A percentile compares a stretch with the other conserved stretches of the same genome.
These are phyloP conservation scores for Dispira simplex DNA, from an alignment of 192 early-diverging fungal species.

Conservation along the genomic window DNA sequence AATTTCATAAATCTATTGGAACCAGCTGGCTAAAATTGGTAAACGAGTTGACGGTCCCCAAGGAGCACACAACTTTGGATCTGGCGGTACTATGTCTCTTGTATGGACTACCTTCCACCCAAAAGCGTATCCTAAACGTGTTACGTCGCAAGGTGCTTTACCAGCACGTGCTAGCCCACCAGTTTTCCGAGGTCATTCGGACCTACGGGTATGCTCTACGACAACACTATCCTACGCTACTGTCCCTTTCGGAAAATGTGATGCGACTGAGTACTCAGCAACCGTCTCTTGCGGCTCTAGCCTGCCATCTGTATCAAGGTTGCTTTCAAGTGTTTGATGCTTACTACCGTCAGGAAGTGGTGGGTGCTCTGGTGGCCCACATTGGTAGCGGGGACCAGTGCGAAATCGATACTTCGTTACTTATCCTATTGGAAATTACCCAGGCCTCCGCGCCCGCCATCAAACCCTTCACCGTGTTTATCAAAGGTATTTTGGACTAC, in stretches of 20 bases:
- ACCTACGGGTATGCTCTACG: slow-evolving; percentile 13
- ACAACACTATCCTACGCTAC: slow-evolving; percentile 23
- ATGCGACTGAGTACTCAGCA: slow-evolving; percentile 35
- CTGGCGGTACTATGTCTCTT: slow-evolving; percentile 25
- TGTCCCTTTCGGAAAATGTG: slow-evolving; percentile 42
- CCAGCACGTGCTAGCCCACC: slow-evolving; percentile 5
- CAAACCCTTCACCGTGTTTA: slow-evolving; percentile 42
- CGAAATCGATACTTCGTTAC: slow-evolving; percentile 47
- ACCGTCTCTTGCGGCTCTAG: slow-evolving; percentile 19
- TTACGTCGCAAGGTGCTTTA: slow-evolving; percentile 10
- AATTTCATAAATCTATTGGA: slow-evolving; percentile 47
- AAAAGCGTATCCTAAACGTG: slow-evolving; percentile 18
- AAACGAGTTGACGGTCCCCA: slow-evolving; percentile 25
- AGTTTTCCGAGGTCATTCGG: slow-evolving; percentile 10
- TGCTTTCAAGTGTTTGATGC: slow-evolving; percentile 40
- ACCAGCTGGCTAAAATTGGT: slow-evolving; percentile 54
- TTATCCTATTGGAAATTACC: slow-evolving; percentile 35
- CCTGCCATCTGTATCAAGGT: slow-evolving; percentile 30
- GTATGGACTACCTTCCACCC: slow-evolving; percentile 20
- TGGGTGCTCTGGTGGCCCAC: slow-evolving; percentile 59
- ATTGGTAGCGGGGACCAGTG: slow-evolving; percentile 50
- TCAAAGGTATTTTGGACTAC: slow-evolving; percentile 59
- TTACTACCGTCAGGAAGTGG: slow-evolving; percentile 63
- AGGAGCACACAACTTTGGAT: slow-evolving; percentile 23
- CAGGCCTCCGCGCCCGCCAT: slow-evolving; percentile 27